Conservation (phyloP, 495 filamentous ascomycete genomes). For the Usnea hakonensis region DNA sequence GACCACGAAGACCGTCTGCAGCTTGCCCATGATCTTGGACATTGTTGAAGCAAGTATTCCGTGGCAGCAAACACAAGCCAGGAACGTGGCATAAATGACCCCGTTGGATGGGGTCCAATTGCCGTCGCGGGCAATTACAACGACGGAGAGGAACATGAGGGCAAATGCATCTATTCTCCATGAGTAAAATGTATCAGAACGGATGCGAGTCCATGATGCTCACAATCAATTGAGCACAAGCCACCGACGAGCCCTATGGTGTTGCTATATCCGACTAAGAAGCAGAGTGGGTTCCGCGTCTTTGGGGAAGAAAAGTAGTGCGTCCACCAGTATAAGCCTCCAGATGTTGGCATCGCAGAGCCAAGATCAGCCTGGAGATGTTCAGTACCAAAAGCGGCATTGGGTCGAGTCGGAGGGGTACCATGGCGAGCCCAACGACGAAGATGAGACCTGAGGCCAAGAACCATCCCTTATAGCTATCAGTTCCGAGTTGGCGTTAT, state of each 20-base stretch:
- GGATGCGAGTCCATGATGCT: conserved; percentile 6
- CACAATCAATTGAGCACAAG: conserved; percentile 53
- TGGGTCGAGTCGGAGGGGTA: conserved; percentile 16
- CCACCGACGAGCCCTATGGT: conserved; percentile 60
- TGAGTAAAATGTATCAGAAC: neutral
- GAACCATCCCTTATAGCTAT: conserved; percentile 47
- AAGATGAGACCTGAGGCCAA: conserved; percentile 55
- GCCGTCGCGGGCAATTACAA: conserved; percentile 58
- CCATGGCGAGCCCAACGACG: conserved; percentile 59
- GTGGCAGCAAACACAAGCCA: conserved; percentile 50
- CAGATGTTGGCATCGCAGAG: conserved; percentile 62
- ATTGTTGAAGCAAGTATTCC: conserved; percentile 49
- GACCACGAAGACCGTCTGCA: conserved; percentile 56
- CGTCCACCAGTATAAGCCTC: conserved; percentile 66
- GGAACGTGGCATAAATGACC: conserved; percentile 56
- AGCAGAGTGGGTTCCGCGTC: conserved; percentile 55
- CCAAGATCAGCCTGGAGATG: conserved; percentile 52
- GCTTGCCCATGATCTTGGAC: conserved; percentile 55
- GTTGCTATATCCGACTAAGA: conserved; percentile 66
- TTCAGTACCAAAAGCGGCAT: neutral
- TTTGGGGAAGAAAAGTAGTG: conserved; percentile 56
- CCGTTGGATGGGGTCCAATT: conserved; percentile 53
- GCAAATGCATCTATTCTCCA: conserved; percentile 39
- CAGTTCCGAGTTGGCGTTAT: neutral
- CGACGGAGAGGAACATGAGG: conserved; percentile 45